Percentiles rank a stretch among this genome's conserved stretches.
Evolutionary conservation across 2,329 filamentous ascomycete species (phyloP).

Genomic region (Alternaria sp.): DNA sequence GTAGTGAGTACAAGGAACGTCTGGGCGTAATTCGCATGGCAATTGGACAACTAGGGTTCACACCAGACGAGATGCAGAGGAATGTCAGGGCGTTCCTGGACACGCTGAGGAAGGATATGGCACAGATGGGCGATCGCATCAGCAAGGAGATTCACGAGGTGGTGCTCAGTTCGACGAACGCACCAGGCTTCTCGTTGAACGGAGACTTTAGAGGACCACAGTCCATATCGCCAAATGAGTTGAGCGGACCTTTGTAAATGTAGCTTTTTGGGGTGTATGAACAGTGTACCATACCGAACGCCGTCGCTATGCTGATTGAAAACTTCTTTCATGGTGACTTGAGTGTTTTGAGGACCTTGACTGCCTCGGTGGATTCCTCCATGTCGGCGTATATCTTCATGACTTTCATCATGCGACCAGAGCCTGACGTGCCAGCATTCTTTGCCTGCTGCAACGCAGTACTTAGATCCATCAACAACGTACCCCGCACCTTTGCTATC

Average conservation of each 20-base stretch:
- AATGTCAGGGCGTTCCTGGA: slow-evolving; percentile 83
- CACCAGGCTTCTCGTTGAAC: slow-evolving; percentile 85
- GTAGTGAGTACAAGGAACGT: slow-evolving; percentile 85
- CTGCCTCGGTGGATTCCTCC: slow-evolving; percentile 66
- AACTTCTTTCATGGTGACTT: slow-evolving; percentile 28
- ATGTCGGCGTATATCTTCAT: slow-evolving; percentile 69
- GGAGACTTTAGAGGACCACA: slow-evolving; percentile 72
- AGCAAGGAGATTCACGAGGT: slow-evolving; percentile 78
- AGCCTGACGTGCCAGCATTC: slow-evolving; percentile 49
- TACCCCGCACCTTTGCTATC: slow-evolving; percentile 66
- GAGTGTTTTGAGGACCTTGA: slow-evolving; percentile 62
- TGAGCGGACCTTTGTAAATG: slow-evolving; percentile 47
- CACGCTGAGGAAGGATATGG: slow-evolving; percentile 79
- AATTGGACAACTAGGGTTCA: slow-evolving; percentile 89
- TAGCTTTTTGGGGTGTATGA: slow-evolving; percentile 41
- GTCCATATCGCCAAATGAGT: slow-evolving; percentile 52
- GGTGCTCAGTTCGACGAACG: slow-evolving; percentile 85
- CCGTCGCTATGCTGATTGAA: slow-evolving; percentile 57
- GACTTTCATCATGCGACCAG: slow-evolving; percentile 61
- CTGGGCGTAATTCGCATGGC: slow-evolving; percentile 85
- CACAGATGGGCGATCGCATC: slow-evolving; percentile 68
- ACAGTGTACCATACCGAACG: slow-evolving; percentile 54
- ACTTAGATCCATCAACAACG: slow-evolving; percentile 70
- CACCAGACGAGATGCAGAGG: slow-evolving; percentile 81
- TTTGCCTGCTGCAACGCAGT: slow-evolving; percentile 68